These are phyloP conservation scores for Dictyostelium firmibasis DNA, from an alignment of 78 protist genomes.

Conservation along the genomic window DNA sequence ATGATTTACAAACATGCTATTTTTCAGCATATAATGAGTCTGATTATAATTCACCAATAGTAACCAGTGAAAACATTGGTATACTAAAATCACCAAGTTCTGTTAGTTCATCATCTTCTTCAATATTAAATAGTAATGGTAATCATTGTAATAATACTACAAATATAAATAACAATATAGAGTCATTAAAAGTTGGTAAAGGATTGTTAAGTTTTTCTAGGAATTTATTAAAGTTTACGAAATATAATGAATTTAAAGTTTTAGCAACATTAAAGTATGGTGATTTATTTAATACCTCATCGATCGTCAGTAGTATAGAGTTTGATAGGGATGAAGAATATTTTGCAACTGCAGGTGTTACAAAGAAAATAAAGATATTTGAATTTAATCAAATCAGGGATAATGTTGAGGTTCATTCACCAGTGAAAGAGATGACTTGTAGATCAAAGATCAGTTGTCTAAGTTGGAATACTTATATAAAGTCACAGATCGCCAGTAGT, in stretches of 20 bases:
- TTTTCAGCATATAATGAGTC: slow-evolving; percentile 51
- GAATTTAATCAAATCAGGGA: slow-evolving; percentile 60
- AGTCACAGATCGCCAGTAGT: slow-evolving; percentile 68
- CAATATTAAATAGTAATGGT: neutral
- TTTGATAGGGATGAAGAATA: slow-evolving; percentile 84
- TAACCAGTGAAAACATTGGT: no score
- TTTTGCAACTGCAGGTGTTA: slow-evolving; percentile 90
- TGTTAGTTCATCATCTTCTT: neutral
- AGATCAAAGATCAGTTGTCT: slow-evolving; percentile 85
- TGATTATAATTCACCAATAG: slow-evolving; percentile 6
- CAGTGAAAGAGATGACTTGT: slow-evolving; percentile 73
- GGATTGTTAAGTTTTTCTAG: slow-evolving; percentile 64
- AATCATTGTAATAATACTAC: neutral
- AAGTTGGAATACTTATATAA: slow-evolving; percentile 79
- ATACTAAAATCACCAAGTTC: neutral
- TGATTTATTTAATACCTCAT: slow-evolving; percentile 65
- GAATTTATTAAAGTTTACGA: slow-evolving; percentile 64
- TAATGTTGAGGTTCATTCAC: slow-evolving; percentile 73
- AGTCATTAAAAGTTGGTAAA: slow-evolving; percentile 27
- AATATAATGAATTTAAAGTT: slow-evolving; percentile 51
- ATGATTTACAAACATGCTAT: slow-evolving; percentile 75
- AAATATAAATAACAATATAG: neutral
- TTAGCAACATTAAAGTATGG: slow-evolving; percentile 75
- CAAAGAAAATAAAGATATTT: slow-evolving; percentile 83
- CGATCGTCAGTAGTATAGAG: slow-evolving; percentile 83